Conservation (phyloP, 352 stramenopile species). For the Phytophthora kernoviae region DNA sequence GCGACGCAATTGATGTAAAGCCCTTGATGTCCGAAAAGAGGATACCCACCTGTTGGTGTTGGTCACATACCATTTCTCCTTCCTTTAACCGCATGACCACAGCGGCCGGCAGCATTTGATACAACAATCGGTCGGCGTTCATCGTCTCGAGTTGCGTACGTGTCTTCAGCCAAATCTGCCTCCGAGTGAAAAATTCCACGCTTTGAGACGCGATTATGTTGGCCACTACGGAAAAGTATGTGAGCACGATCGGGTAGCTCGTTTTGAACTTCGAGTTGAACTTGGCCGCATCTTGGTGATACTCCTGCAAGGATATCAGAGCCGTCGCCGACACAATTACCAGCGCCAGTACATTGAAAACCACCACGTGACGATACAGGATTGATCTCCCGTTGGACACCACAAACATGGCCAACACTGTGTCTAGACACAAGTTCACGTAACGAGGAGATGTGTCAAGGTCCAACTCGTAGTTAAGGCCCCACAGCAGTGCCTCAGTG, state of each 20-base stretch:
- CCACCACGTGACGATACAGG: conserved; percentile 63
- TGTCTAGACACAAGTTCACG: conserved; percentile 80
- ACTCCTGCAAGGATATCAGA: conserved; percentile 49
- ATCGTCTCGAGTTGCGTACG: conserved; percentile 84
- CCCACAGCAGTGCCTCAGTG: conserved; percentile 57
- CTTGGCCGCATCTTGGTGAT: conserved; percentile 50
- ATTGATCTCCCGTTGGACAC: conserved; percentile 85
- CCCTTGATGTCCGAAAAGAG: conserved; percentile 93
- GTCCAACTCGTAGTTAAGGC: conserved; percentile 56
- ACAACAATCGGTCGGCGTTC: conserved; percentile 82
- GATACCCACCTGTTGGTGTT: conserved; percentile 88
- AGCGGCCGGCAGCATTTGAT: conserved; percentile 86
- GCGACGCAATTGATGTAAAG: conserved; percentile 90
- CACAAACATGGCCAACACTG: conserved; percentile 83
- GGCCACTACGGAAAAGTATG: conserved; percentile 76
- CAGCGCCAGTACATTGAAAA: conserved; percentile 68
- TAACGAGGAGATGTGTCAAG: conserved; percentile 72
- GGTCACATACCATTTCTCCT: conserved; percentile 81
- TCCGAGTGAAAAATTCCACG: conserved; percentile 81
- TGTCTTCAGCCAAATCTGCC: conserved; percentile 87
- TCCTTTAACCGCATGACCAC: conserved; percentile 88
- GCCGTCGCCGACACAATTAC: conserved; percentile 53
- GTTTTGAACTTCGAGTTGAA: conserved; percentile 84
- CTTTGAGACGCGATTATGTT: conserved; percentile 84
- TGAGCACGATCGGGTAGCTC: conserved; percentile 82